Evolutionary conservation across 805 yeast genomes (phyloP).

Genomic region (Ogataea trehalophila): DNA sequence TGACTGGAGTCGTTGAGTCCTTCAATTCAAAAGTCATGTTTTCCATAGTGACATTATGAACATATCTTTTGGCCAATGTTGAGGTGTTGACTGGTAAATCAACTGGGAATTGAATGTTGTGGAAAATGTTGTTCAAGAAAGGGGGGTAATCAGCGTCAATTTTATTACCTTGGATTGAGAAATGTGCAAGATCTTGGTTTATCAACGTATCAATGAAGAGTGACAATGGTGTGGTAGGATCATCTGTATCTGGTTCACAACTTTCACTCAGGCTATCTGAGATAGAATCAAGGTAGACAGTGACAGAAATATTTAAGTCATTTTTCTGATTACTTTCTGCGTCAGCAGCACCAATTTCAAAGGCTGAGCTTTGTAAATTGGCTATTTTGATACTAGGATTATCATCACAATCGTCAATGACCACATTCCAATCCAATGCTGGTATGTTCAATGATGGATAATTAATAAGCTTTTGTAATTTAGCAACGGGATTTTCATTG

Average conservation of each 20-base stretch:
- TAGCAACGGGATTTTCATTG: conserved; percentile 13
- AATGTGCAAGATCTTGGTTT: conserved; percentile 5
- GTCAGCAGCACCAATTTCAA: conserved; percentile 5
- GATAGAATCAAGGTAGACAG: conserved; percentile 7
- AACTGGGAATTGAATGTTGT: conserved; percentile 13
- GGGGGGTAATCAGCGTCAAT: conserved; percentile 3
- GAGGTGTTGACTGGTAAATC: conserved; percentile 13
- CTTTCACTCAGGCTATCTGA: conserved; percentile 5
- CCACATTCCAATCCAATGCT: conserved; percentile 31
- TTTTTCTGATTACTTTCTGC: neutral
- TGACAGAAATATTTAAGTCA: conserved; percentile 10
- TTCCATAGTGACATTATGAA: conserved; percentile 35
- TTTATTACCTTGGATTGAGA: conserved; percentile 10
- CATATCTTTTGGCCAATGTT: conserved; percentile 11
- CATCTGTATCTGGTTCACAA: conserved; percentile 5
- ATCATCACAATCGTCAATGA: conserved; percentile 33
- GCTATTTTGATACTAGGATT: conserved; percentile 28
- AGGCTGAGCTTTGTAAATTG: conserved; percentile 11
- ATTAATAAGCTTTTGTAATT: conserved; percentile 6
- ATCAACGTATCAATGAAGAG: conserved; percentile 9
- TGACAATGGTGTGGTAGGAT: conserved; percentile 13
- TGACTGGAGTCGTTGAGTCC: conserved; percentile 29
- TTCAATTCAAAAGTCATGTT: conserved; percentile 33
- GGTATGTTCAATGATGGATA: conserved; percentile 28
- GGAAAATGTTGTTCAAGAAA: conserved; percentile 9